These are phyloP conservation scores for Trichoderma polysporum DNA, from an alignment of 2,329 filamentous ascomycete species.

Conservation along the genomic window DNA sequence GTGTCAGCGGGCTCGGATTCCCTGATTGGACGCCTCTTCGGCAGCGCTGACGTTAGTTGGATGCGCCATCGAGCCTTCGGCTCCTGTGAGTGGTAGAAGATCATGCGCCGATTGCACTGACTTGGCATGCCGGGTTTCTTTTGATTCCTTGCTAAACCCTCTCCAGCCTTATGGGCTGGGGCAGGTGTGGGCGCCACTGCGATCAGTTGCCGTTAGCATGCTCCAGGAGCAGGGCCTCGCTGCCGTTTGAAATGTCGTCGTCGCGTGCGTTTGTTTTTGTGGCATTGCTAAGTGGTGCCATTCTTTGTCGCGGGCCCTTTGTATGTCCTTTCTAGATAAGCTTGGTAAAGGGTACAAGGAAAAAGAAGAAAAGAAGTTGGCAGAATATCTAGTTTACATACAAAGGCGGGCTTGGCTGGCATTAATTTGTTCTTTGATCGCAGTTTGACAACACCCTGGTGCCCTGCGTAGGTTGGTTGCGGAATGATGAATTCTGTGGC, in stretches of 20 bases:
- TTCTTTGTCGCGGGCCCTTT: neutral
- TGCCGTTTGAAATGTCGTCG: neutral
- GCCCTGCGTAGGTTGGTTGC: neutral
- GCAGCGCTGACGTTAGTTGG: slow-evolving; percentile 17
- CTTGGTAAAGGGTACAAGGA: neutral
- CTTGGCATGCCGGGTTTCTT: neutral
- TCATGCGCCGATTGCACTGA: slow-evolving; percentile 5
- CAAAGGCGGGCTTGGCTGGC: neutral
- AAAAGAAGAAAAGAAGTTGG: neutral
- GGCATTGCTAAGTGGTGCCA: neutral
- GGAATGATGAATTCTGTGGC: neutral
- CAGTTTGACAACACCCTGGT: neutral
- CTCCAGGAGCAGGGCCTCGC: neutral
- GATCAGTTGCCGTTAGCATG: neutral
- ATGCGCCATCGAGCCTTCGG: neutral
- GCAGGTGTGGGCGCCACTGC: neutral
- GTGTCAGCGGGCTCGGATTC: slow-evolving; percentile 12
- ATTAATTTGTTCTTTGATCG: neutral
- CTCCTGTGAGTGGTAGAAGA: neutral
- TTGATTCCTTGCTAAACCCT: neutral
- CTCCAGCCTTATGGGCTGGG: neutral
- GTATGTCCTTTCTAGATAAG: neutral
- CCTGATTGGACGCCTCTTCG: slow-evolving; percentile 28
- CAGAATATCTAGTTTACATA: neutral
- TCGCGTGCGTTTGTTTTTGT: neutral